A percentile compares a stretch with the other conserved stretches of the same genome.
phyloP scores from a whole-genome alignment of 1,284 basidiomycete genomes.

The Apiotrichum laibachii region DNA sequence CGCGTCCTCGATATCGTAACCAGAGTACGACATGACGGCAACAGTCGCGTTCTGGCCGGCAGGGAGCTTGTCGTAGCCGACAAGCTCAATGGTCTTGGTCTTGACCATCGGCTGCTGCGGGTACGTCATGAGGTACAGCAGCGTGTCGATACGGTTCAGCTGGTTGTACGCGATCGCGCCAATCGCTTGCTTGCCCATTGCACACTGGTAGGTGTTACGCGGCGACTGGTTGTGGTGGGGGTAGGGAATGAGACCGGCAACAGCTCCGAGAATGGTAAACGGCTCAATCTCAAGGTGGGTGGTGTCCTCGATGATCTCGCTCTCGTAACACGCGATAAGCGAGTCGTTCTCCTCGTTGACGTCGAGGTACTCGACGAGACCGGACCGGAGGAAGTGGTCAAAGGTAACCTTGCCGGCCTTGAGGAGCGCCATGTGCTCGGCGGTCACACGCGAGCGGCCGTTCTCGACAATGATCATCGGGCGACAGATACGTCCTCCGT shows the following conservation, averaged over 20 bases:
- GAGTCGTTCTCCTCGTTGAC: slow-evolving; percentile 99
- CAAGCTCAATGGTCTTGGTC: slow-evolving; percentile 94
- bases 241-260: slow-evolving; percentile 97
- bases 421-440: slow-evolving; percentile 78
- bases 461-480: slow-evolving; percentile 97
- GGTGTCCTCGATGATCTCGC: slow-evolving; percentile 73
- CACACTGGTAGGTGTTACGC: slow-evolving; percentile 98
- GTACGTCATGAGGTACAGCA: slow-evolving; percentile 98
- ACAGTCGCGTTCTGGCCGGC: slow-evolving; percentile 98
- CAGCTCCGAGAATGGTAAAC: slow-evolving; percentile 94
- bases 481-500: slow-evolving; percentile 96
- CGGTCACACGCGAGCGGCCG: slow-evolving; percentile 70
- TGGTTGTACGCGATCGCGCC: slow-evolving; percentile 99
- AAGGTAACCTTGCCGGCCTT: slow-evolving; percentile 78
- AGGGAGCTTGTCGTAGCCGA: slow-evolving; percentile 94
- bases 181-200: slow-evolving; percentile 99
- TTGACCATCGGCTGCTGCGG: slow-evolving; percentile 99
- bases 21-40: slow-evolving; percentile 98
- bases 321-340: slow-evolving; percentile 92
- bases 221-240: slow-evolving; percentile 99
- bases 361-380: slow-evolving; percentile 99
- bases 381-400: slow-evolving; percentile 89
- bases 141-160: slow-evolving; percentile 93
- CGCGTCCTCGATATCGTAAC: slow-evolving; percentile 99
- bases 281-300: slow-evolving; percentile 99